These are phyloP conservation scores for Pythium sp. DNA, from an alignment of 352 stramenopile species.

Conservation along the genomic window DNA sequence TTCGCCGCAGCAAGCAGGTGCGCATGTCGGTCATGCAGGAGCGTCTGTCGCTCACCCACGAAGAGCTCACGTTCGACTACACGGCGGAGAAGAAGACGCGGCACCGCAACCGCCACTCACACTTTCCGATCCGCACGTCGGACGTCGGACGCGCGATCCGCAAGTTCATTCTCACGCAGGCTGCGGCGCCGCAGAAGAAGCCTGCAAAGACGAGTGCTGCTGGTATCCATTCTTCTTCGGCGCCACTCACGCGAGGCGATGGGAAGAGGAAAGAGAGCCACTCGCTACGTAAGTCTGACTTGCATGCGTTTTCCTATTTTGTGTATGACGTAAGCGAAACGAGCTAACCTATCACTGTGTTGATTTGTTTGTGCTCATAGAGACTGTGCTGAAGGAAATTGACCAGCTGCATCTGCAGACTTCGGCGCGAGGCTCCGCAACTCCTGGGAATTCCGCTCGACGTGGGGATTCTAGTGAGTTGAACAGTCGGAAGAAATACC, in stretches of 20 bases:
- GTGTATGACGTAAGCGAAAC: background rate
- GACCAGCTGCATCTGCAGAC: conserved; percentile 38
- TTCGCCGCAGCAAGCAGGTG: conserved; percentile 18
- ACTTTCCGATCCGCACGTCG: conserved; percentile 20
- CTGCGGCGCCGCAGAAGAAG: conserved; percentile 4
- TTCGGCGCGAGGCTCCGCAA: conserved; percentile 6
- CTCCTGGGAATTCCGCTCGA: background rate
- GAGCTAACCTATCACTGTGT: background rate
- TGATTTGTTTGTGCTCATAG: conserved; percentile 16
- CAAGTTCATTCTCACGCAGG: conserved; percentile 44
- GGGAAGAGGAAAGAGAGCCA: conserved; percentile 2
- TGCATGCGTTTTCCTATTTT: background rate
- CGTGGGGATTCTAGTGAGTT: background rate
- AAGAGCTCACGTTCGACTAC: conserved; percentile 26
- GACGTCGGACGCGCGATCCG: conserved; percentile 40
- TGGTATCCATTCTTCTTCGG: background rate
- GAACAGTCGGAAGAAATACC: conserved; percentile 30
- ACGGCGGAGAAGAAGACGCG: conserved; percentile 9
- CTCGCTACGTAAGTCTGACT: conserved; percentile 18
- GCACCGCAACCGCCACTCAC: background rate
- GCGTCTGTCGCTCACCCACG: conserved; percentile 38
- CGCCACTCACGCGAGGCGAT: background rate
- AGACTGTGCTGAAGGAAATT: conserved; percentile 49
- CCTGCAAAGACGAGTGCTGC: background rate
- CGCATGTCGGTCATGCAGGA: conserved; percentile 47